Percentiles rank a stretch among this genome's conserved stretches.
phyloP scores from a whole-genome alignment of 2,329 filamentous ascomycete species.

The Botrytis medusae region DNA sequence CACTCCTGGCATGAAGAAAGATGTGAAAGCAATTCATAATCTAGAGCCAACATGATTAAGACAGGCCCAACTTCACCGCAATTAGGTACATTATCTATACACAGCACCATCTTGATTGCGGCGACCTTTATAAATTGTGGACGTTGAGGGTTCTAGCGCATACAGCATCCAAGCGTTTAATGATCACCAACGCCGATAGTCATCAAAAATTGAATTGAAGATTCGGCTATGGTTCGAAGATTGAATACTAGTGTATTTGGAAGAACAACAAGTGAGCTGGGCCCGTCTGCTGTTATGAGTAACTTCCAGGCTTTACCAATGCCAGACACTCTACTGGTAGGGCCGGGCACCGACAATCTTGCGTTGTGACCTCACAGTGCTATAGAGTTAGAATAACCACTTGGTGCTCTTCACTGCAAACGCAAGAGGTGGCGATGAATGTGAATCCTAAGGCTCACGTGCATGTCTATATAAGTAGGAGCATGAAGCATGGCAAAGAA shows the following conservation, averaged over 20 bases:
- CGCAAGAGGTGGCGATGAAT: fast-evolving
- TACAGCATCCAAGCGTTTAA: neutral
- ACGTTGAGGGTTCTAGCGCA: too few relatives aligned
- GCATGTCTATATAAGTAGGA: neutral
- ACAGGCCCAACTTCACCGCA: neutral
- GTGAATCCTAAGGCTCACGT: neutral
- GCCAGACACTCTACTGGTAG: neutral
- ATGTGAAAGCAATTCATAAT: neutral
- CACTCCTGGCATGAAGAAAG: neutral
- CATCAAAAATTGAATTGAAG: neutral
- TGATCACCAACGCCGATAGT: neutral
- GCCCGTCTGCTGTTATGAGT: neutral
- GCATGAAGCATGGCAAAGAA: too few relatives aligned
- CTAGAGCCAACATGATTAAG: neutral
- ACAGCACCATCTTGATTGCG: neutral
- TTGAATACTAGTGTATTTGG: too few relatives aligned
- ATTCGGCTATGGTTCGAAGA: neutral
- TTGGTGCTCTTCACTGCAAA: neutral
- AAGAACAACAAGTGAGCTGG: neutral
- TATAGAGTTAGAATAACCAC: neutral
- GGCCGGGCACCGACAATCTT: neutral
- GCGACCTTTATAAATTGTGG: neutral
- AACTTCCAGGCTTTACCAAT: neutral
- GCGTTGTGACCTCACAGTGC: neutral
- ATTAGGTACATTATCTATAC: neutral